These are phyloP conservation scores for Austroboletus eburneus DNA, from an alignment of 768 basidiomycete genomes.

Conservation along the genomic window DNA sequence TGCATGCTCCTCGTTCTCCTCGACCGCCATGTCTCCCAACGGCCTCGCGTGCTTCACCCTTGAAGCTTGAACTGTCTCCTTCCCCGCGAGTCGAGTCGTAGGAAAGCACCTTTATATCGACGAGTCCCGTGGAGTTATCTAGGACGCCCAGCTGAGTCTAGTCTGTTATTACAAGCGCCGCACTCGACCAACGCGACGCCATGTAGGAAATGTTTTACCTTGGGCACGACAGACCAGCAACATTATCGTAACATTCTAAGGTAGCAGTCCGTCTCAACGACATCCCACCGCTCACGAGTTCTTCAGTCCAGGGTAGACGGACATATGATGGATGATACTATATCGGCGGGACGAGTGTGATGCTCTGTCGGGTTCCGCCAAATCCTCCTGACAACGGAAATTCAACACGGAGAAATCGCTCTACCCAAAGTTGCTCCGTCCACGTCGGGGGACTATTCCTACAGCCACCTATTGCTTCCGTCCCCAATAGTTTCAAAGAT, in stretches of 20 bases:
- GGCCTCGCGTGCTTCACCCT: conserved; percentile 80
- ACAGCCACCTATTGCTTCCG: conserved; percentile 60
- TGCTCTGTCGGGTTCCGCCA: conserved; percentile 22
- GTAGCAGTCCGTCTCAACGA: conserved; percentile 25
- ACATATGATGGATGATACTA: conserved; percentile 85
- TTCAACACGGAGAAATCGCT: conserved; percentile 49
- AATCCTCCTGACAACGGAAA: background rate
- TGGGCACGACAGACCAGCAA: conserved; percentile 55
- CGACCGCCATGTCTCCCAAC: conserved; percentile 34
- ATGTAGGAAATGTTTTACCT: conserved; percentile 63
- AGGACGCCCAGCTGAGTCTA: conserved; percentile 63
- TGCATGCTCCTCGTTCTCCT: too few relatives aligned
- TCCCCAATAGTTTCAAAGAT: too few relatives aligned
- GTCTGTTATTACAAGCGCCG: background rate
- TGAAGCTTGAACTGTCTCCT: conserved; percentile 85
- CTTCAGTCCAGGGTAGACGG: conserved; percentile 75
- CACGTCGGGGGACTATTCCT: conserved; percentile 91
- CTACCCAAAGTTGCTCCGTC: conserved; percentile 64
- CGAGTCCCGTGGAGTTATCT: conserved; percentile 62
- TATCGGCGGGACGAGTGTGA: conserved; percentile 85
- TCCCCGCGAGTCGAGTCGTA: conserved; percentile 66
- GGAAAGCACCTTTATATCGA: conserved; percentile 82
- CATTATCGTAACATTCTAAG: conserved; percentile 72
- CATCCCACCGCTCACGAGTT: background rate
- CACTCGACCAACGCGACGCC: conserved; percentile 2